Conservation (phyloP, 2,329 filamentous ascomycete species). For the Helminthosporium solani region DNA sequence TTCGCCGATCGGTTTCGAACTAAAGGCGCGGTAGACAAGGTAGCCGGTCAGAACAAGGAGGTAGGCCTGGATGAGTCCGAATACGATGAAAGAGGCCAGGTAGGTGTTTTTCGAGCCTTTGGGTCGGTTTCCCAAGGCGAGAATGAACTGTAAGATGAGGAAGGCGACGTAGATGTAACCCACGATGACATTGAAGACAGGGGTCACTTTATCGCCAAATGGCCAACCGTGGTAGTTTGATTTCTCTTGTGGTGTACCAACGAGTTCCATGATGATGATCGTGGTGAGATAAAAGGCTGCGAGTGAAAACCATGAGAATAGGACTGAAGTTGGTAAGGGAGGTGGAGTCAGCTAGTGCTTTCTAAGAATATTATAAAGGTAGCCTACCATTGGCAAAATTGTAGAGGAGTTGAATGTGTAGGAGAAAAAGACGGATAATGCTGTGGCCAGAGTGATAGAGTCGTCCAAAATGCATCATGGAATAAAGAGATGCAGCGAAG, state of each 20-base stretch:
- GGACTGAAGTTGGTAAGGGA: constrained; percentile 48
- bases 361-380: too few species aligned
- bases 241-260: constrained; percentile 54
- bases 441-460: constrained; percentile 99
- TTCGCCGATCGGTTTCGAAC: too few species aligned
- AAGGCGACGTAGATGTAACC: constrained; percentile 95
- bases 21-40: constrained; percentile 85
- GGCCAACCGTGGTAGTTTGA: too few species aligned
- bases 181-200: constrained; percentile 81
- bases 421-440: constrained; percentile 96
- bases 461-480: constrained; percentile 88
- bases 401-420: constrained; percentile 95
- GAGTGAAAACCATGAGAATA: constrained; percentile 77
- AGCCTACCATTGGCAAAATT: constrained; percentile 67
- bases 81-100: constrained; percentile 97
- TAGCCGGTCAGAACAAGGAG: constrained; percentile 93
- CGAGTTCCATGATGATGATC: constrained; percentile 94
- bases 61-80: constrained; percentile 90
- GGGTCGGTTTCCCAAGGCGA: constrained; percentile 91
- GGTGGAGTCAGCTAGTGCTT: too few species aligned
- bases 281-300: constrained; percentile 98
- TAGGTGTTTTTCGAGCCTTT: constrained; percentile 93
- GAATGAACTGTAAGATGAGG: constrained; percentile 89
- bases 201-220: too few species aligned
- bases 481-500: constrained; percentile 97